Conservation (phyloP, 257 asterid genomes). For the Echites panduratus region DNA sequence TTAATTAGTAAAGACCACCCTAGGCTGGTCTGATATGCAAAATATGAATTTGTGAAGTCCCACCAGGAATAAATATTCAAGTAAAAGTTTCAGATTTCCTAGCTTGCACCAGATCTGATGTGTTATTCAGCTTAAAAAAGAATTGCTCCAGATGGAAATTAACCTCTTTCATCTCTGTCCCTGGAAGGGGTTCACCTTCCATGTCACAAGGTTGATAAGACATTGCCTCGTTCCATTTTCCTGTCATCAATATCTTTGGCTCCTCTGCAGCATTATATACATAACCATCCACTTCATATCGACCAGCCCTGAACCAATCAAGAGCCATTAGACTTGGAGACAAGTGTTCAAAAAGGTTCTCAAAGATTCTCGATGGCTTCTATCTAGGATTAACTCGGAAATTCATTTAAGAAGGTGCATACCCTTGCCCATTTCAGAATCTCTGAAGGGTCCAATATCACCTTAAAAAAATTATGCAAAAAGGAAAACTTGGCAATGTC, state of each 20-base stretch:
- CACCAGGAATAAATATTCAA: not conserved
- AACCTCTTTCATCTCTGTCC: constrained; percentile 91
- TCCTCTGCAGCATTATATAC: constrained; percentile 86
- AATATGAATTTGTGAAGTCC: not conserved
- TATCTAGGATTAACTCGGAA: not conserved
- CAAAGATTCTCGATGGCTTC: not conserved
- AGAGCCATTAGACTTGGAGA: not conserved
- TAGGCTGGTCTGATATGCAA: not conserved
- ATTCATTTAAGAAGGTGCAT: not conserved
- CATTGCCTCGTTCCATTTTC: constrained; percentile 87
- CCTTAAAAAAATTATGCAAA: not conserved
- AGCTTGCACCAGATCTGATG: not conserved
- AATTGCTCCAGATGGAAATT: not conserved
- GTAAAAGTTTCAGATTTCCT: not conserved
- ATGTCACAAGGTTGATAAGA: constrained; percentile 90
- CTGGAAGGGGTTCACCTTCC: constrained; percentile 96
- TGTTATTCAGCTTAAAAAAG: not conserved
- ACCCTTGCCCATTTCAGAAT: not conserved
- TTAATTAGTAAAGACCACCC: not conserved
- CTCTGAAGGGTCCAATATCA: not conserved
- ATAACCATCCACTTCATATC: constrained; percentile 98
- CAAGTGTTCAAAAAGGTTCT: not conserved
- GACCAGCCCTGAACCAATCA: constrained; percentile 61
- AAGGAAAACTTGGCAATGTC: not conserved
- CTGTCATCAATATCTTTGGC: constrained; percentile 96